Evolutionary conservation across 1,284 basidiomycete genomes (phyloP).

Genomic region (Leccinum pachyderme): DNA sequence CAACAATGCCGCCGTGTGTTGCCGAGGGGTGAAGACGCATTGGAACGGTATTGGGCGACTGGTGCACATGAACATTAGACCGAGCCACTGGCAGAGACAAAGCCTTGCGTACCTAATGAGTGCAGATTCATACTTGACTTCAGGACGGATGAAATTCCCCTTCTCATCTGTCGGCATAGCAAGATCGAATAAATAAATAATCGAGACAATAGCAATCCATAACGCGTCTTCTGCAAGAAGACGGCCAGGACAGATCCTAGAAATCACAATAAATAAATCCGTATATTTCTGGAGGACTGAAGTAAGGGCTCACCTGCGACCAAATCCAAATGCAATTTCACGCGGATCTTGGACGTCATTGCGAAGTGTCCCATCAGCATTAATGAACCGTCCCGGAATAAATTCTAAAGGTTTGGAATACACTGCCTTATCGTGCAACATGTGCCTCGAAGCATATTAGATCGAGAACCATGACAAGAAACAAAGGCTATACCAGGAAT

Average conservation of each 20-base stretch:
- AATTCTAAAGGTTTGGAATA: conserved; percentile 4
- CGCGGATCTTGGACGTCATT: conserved; percentile 4
- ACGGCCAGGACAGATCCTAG: conserved; percentile 5
- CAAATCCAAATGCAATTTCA: conserved; percentile 8
- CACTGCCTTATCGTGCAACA: conserved; percentile 3
- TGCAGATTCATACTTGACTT: conserved; percentile 1
- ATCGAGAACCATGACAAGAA: background rate
- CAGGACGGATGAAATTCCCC: background rate
- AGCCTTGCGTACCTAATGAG: background rate
- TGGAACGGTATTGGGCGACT: conserved; percentile 2
- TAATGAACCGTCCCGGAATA: conserved; percentile 3
- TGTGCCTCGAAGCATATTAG: conserved; percentile 3
- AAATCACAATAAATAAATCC: background rate
- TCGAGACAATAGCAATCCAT: conserved; percentile 3
- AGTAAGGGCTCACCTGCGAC: conserved; percentile 1
- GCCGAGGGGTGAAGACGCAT: conserved; percentile 3
- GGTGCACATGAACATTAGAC: background rate
- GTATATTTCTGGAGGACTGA: background rate
- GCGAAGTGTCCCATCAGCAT: background rate
- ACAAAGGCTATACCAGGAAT: background rate
- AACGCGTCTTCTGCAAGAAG: conserved; percentile 4
- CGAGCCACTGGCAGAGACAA: background rate
- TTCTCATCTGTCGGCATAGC: conserved; percentile 2
- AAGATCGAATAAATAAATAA: conserved; percentile 3
- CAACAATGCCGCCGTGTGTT: background rate